These are phyloP conservation scores for Xylaria cubensis DNA, from an alignment of 495 filamentous ascomycete species.

Conservation along the genomic window DNA sequence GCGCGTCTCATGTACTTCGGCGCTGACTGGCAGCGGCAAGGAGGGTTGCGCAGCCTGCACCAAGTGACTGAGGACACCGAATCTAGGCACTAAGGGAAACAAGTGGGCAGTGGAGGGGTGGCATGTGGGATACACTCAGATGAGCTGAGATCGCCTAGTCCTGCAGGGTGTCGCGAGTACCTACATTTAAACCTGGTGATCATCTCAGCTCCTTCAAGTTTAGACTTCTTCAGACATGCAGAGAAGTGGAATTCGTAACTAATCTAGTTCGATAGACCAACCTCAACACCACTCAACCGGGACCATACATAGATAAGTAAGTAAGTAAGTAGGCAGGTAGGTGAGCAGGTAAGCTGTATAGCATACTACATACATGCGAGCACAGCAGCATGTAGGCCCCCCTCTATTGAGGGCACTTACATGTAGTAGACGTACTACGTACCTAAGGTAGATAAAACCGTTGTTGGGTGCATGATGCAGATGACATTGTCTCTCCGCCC, in stretches of 20 bases:
- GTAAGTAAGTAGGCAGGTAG: not conserved
- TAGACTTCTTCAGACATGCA: constrained; percentile 6
- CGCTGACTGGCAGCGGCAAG: not conserved
- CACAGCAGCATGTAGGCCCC: not conserved
- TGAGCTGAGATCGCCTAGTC: constrained; percentile 21
- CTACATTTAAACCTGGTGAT: constrained; percentile 17
- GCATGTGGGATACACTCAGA: constrained; percentile 21
- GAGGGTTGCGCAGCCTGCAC: constrained; percentile 7
- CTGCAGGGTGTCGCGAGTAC: constrained; percentile 16
- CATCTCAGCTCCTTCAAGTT: constrained; percentile 18
- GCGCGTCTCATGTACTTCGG: constrained; percentile 3
- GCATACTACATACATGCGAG: constrained; percentile 1
- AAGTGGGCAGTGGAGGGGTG: constrained; percentile 2
- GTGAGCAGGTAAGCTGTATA: not conserved
- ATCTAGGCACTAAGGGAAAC: constrained; percentile 5
- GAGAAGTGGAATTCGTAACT: not conserved
- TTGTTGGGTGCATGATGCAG: constrained; percentile 13
- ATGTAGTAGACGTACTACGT: not conserved
- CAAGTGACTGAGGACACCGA: constrained; percentile 10
- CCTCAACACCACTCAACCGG: not conserved
- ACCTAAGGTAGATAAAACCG: not conserved
- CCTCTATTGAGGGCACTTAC: not conserved
- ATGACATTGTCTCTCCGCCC: constrained; percentile 4
- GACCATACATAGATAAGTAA: not conserved
- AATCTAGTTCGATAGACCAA: not conserved